Base-by-base conservation (phyloP, 345 rosid genomes). In the Salix arbutifolia region DNA sequence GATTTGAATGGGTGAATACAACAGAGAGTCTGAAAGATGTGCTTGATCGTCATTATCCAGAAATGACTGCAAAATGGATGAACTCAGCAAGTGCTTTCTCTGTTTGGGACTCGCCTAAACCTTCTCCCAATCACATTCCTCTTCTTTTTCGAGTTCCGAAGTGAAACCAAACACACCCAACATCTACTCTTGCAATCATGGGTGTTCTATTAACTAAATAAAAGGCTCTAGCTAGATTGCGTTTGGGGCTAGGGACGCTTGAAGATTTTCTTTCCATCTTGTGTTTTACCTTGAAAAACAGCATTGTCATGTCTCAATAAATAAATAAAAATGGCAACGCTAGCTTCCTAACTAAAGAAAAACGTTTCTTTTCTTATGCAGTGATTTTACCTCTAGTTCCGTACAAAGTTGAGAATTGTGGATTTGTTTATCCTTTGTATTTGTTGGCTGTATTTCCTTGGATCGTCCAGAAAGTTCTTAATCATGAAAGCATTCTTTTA, bases 31-130 rank as follows among this genome's bases (percentile, higher is more conserved):
- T 88, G 10, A 87, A 81, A 18, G 88, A 90, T 61, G 90, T 90
- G 0, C 26, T 90, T 6, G 83, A 85, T 65, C 87, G 91, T 6
- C 91, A 90, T 74, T 90, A 72, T 52, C 91, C 91, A 16, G 79
- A 84, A 26, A 81, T 86, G 77, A 69, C 89, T 0, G 31, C 79
- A 10, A 86, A 70, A 73, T 90, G 91, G 89, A 87, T 90, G 88
- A 88, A 87, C 46, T 90, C 91, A 0, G 52, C 74, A 6, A 88
- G 90, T 69, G 90, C 94, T 7, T 90, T 90, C 77, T 82, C 85
- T 0, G 94, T 90, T 12, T 88, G 90, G 94, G 91, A 88, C 75
- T 81, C 89, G 0, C 81, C 91, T 65, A 77, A 83, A 0, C 8
- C 46, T 23, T 9, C 80, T 58, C 48, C 26, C 19, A 90, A 83